These are phyloP conservation scores for Starmera dryadoides DNA, from an alignment of 805 yeast species.

Conservation along the genomic window DNA sequence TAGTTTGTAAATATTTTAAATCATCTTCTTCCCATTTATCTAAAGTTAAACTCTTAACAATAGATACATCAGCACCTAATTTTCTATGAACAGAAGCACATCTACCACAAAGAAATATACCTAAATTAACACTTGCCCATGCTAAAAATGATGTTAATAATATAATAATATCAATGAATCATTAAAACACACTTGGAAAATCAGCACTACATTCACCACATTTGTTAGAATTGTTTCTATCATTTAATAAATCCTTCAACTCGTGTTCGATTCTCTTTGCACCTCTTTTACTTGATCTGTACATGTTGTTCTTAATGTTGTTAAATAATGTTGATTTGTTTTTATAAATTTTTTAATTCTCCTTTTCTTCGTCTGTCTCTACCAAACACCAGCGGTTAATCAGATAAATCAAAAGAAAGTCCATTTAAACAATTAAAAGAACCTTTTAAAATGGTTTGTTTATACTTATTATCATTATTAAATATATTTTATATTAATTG, in stretches of 20 bases:
- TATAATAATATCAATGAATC: slow-evolving; percentile 2
- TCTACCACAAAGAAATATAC: slow-evolving; percentile 74
- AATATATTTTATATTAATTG: too few species aligned
- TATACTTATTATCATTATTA: too few species aligned
- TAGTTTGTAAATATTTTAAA: slow-evolving; percentile 30
- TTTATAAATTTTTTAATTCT: too few species aligned
- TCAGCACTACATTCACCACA: slow-evolving; percentile 75
- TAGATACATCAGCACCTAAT: slow-evolving; percentile 53
- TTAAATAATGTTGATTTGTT: too few species aligned
- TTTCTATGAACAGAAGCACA: slow-evolving; percentile 76
- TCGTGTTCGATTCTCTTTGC: slow-evolving; percentile 40
- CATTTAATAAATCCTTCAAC: slow-evolving; percentile 53
- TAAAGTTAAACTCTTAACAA: slow-evolving; percentile 64
- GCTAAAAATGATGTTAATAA: slow-evolving; percentile 11
- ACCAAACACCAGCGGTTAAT: too few species aligned
- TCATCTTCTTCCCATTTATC: slow-evolving; percentile 63
- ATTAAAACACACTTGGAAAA: slow-evolving; percentile 49
- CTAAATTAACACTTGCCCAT: slow-evolving; percentile 35
- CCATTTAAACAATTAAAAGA: too few species aligned
- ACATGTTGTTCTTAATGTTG: background rate
- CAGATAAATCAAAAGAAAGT: too few species aligned
- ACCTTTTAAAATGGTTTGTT: too few species aligned
- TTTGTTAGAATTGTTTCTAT: slow-evolving; percentile 50
- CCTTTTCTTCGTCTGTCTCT: too few species aligned
- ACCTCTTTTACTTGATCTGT: slow-evolving; percentile 22